A percentile compares a stretch with the other conserved stretches of the same genome.
Evolutionary conservation across 2,329 filamentous ascomycete genomes (phyloP).

Genomic region (Leptodontidium sp.): DNA sequence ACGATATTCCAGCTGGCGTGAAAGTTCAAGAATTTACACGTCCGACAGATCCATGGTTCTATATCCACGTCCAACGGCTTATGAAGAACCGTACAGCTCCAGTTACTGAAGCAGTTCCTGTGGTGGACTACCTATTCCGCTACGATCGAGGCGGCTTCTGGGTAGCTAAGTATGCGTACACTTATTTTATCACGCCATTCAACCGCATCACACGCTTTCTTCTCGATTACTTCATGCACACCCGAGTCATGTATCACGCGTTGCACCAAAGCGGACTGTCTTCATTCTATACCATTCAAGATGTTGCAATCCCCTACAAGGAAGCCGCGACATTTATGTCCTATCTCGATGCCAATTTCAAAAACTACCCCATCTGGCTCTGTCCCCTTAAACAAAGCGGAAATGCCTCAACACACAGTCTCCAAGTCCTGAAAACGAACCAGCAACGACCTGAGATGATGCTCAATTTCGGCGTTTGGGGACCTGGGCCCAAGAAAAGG

Average conservation of each 20-base stretch:
- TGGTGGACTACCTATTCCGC: conserved; percentile 64
- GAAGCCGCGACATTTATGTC: conserved; percentile 58
- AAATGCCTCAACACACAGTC: conserved; percentile 33
- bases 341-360: conserved; percentile 53
- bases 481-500: conserved; percentile 66
- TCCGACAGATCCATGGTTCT: conserved; percentile 68
- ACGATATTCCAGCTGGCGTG: conserved; percentile 42
- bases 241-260: conserved; percentile 67
- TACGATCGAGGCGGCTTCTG: conserved; percentile 73
- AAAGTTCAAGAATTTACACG: conserved; percentile 57
- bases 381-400: conserved; percentile 56
- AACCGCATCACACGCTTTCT: conserved; percentile 64
- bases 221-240: conserved; percentile 67
- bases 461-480: conserved; percentile 79
- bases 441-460: conserved; percentile 54
- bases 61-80: conserved; percentile 60
- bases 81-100: conserved; percentile 32
- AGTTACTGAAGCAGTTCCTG: conserved; percentile 53
- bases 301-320: conserved; percentile 63
- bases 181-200: conserved; percentile 67
- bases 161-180: conserved; percentile 68
- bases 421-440: conserved; percentile 34
- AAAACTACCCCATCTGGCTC: conserved; percentile 57
- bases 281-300: conserved; percentile 66
- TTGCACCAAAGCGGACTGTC: conserved; percentile 64